phyloP scores from a whole-genome alignment of 2,329 filamentous ascomycete genomes.

The Cladobotryum protrusum region DNA sequence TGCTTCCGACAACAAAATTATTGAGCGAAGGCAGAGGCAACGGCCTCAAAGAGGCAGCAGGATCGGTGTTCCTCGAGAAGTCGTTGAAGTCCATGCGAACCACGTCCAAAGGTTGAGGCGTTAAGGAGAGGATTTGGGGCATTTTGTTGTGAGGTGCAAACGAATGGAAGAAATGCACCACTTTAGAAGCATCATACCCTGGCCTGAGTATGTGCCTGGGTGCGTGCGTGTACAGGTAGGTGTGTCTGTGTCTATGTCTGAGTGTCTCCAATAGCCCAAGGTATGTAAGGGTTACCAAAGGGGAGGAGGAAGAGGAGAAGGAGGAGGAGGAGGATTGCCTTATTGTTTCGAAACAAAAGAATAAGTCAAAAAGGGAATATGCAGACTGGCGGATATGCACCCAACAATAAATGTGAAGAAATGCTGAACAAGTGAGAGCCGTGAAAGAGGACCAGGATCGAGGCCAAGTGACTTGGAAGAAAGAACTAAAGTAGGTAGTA shows the following conservation, averaged over 20 bases:
- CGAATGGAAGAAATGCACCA: not conserved
- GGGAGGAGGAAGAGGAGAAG: not conserved
- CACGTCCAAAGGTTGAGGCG: constrained; percentile 18
- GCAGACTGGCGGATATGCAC: not conserved
- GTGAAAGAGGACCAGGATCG: not conserved
- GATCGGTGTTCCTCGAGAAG: constrained; percentile 11
- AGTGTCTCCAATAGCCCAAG: no score
- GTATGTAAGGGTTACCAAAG: not conserved
- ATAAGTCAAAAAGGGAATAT: constrained; percentile 3
- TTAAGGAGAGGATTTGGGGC: constrained; percentile 21
- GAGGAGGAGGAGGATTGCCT: not conserved
- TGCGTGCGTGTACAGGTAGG: not conserved
- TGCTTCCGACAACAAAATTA: not conserved
- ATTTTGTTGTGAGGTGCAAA: constrained; percentile 15
- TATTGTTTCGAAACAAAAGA: constrained; percentile 5
- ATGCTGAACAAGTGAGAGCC: not conserved
- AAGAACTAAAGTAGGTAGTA: no score
- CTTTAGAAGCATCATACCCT: not conserved
- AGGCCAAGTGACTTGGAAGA: no score
- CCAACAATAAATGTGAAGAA: not conserved
- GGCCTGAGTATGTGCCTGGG: not conserved
- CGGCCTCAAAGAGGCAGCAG: not conserved
- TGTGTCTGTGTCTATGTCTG: not conserved
- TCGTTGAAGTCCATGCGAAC: constrained; percentile 18
- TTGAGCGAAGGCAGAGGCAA: not conserved